Base-by-base conservation (phyloP, 352 stramenopile genomes). In the Aphanomyces astaci region DNA sequence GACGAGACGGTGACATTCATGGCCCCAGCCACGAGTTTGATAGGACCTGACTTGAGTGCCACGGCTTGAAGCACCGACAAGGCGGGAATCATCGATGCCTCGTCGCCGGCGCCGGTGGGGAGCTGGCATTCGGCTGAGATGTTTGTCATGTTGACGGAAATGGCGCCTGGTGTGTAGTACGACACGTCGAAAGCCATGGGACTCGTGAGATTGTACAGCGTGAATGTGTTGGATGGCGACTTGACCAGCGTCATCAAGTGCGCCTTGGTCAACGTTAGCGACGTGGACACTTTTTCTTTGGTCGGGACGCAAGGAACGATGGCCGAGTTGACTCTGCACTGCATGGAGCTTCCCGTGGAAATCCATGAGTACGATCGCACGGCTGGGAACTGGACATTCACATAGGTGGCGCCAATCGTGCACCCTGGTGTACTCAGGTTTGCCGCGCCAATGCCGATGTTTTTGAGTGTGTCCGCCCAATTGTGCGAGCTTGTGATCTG, bases 141-240 rank as follows among this genome's bases (percentile, higher is more conserved):
- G 24, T 68, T 68, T 15, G 43, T 33, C 28, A 32, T 24, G 13
- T 28, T 51, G 51, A 68, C 45, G 7, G 27, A 45, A 3, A 68
- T 3, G 0, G 62, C 32, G 5, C 62, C 62, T 17, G 31, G n/a
- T 3, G 40, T n/a, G 7, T 13, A 17, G 33, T 68, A 68, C 43
- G 25, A n/a, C 4, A 27, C 4, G 39, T 32, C 30, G 13, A 33
- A 46, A 31, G 45, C 48, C 15, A 30, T 27, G 17, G 62, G 62
- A 24, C 62, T 68, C 19, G 27, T 68, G 19, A 68, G 33, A 49
- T 68, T 57, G 0, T 17, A 28, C 25, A 68, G 48, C 36, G 15
- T 30, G 9, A 68, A 40, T 13, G 43, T 68, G 7, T 7, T 32
- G 19, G 46, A 27, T 1, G 39, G 22, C 2, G 31, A 15, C 0